Conservation (phyloP, 208 protist genomes). For the Acanthamoeba lenticulata region DNA sequence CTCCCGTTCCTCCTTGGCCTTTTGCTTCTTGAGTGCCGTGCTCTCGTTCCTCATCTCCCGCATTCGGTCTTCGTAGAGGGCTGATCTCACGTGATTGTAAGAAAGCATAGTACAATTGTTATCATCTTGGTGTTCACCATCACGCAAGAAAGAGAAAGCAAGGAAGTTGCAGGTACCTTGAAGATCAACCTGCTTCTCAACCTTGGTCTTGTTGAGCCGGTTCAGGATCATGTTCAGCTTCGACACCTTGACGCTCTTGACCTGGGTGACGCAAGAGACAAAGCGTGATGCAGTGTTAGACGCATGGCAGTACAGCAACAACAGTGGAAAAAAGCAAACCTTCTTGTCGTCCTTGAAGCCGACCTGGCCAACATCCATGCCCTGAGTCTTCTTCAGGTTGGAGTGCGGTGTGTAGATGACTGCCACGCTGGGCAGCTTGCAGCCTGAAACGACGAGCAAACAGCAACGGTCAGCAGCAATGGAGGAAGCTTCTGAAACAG, state of each 20-base stretch:
- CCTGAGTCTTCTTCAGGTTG: constrained; percentile 97
- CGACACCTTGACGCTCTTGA: constrained; percentile 77
- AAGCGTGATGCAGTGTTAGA: too few species aligned
- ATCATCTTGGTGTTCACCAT: background rate
- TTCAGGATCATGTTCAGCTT: constrained; percentile 93
- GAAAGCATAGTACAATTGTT: background rate
- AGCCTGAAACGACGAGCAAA: constrained; percentile 58
- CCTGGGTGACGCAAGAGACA: constrained; percentile 20
- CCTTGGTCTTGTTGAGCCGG: constrained; percentile 93
- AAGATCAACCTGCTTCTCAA: constrained; percentile 89
- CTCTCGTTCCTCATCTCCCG: constrained; percentile 86
- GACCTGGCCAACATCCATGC: constrained; percentile 96
- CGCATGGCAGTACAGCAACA: too few species aligned
- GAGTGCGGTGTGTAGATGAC: constrained; percentile 97
- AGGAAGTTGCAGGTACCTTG: constrained; percentile 65
- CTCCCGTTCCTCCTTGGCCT: constrained; percentile 87
- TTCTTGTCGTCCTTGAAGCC: constrained; percentile 93
- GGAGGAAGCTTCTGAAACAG: background rate
- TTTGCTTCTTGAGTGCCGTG: constrained; percentile 87
- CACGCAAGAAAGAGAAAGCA: background rate
- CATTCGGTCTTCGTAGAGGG: constrained; percentile 53
- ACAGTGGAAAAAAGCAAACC: constrained; percentile 74
- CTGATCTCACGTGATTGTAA: background rate
- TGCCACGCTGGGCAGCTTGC: constrained; percentile 87
- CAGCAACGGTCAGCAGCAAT: background rate